These are phyloP conservation scores for Erucastrum elatum DNA, from an alignment of 345 rosid species.

Conservation along the genomic window DNA sequence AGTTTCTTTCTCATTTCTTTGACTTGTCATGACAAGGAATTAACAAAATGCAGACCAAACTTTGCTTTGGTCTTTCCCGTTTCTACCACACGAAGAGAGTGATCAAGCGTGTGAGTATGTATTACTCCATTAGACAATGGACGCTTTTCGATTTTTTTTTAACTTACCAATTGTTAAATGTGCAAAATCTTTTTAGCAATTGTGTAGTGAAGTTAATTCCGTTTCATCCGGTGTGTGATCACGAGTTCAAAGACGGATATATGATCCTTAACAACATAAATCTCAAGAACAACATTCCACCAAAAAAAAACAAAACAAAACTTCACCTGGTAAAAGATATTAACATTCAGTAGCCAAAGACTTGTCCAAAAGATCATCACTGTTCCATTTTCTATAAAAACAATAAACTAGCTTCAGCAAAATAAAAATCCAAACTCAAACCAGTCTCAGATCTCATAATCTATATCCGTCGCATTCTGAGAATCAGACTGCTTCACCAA, in stretches of 20 bases:
- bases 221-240: conserved; percentile 25
- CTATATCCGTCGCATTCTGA: conserved; percentile 81
- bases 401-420: neutral
- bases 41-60: neutral
- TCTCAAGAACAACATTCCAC: neutral
- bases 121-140: conserved; percentile 13
- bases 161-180: too few species aligned
- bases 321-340: neutral
- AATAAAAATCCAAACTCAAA: neutral
- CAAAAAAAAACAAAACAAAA: neutral
- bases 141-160: too few species aligned
- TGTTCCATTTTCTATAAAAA: neutral
- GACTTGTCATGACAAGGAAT: neutral
- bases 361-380: neutral
- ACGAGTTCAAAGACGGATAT: conserved; percentile 45
- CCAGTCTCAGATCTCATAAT: conserved; percentile 52
- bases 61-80: neutral
- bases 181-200: too few species aligned
- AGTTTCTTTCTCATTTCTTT: conserved; percentile 5
- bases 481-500: conserved; percentile 63
- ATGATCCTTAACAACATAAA: neutral
- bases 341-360: neutral
- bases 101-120: conserved; percentile 24
- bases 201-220: too few species aligned
- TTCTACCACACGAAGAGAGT: neutral